A percentile compares a stretch with the other conserved stretches of the same genome.
Conservation (phyloP, 2,329 filamentous ascomycete species). For the Epicoccum sorghinum region DNA sequence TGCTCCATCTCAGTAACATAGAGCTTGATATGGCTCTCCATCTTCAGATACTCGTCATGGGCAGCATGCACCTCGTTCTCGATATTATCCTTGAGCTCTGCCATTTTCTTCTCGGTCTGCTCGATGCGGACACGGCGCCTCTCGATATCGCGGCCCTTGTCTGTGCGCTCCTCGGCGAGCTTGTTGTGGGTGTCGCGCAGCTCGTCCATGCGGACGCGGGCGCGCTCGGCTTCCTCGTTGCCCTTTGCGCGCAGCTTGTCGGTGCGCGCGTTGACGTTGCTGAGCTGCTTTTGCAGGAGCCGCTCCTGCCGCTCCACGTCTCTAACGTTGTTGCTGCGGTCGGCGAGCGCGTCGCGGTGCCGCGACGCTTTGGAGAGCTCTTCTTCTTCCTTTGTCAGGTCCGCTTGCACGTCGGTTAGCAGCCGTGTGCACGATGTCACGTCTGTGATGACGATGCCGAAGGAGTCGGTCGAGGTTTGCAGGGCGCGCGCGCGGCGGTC, state of each 20-base stretch:
- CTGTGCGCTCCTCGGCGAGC: conserved; percentile 81
- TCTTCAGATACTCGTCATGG: conserved; percentile 93
- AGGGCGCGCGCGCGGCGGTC: conserved; percentile 87
- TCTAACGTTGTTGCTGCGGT: conserved; percentile 85
- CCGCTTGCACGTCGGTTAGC: conserved; percentile 83
- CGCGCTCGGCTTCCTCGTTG: conserved; percentile 78
- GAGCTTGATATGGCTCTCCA: conserved; percentile 95
- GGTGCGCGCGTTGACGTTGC: conserved; percentile 85
- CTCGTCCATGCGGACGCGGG: conserved; percentile 89
- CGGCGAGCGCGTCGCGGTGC: conserved; percentile 85
- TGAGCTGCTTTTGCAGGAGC: conserved; percentile 80
- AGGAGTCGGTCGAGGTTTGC: conserved; percentile 90
- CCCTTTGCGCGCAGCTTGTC: conserved; percentile 82
- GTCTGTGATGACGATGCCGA: conserved; percentile 81
- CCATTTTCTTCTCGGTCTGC: conserved; percentile 99
- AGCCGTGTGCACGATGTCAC: conserved; percentile 88
- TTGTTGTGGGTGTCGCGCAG: conserved; percentile 78
- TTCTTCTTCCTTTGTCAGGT: conserved; percentile 89
- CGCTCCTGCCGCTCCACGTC: conserved; percentile 90
- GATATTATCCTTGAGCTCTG: conserved; percentile 95
- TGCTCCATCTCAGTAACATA: conserved; percentile 99
- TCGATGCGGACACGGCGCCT: conserved; percentile 90
- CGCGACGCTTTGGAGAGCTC: conserved; percentile 79
- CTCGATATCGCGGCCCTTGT: conserved; percentile 92
- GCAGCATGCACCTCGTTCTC: conserved; percentile 91